phyloP scores from a whole-genome alignment of 768 basidiomycete genomes.

The Albatrellus ellisii region DNA sequence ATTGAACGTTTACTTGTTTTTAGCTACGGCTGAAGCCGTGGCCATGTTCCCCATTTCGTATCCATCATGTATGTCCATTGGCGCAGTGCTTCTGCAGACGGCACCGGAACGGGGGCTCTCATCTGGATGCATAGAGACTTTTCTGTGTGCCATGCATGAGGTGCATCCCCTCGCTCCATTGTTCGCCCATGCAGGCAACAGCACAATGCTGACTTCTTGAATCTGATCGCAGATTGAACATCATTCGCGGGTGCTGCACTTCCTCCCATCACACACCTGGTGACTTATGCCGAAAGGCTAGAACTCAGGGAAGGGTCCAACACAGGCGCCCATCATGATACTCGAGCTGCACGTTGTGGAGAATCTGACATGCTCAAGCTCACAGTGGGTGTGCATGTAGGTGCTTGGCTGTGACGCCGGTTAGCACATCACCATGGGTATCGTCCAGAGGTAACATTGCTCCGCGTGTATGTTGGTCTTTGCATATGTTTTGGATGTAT shows the following conservation, averaged over 20 bases:
- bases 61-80: constrained; percentile 71
- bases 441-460: constrained; percentile 54
- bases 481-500: no score
- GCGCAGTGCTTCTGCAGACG: constrained; percentile 81
- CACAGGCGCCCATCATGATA: constrained; percentile 54
- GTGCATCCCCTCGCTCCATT: constrained; percentile 26
- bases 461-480: no score
- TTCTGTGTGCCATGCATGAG: constrained; percentile 73
- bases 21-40: constrained; percentile 65
- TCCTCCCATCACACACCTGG: constrained; percentile 83
- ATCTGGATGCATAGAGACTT: constrained; percentile 65
- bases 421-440: constrained; percentile 62
- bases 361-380: constrained; percentile 60
- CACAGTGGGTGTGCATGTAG: constrained; percentile 57
- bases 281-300: constrained; percentile 57
- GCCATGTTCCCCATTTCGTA: constrained; percentile 79
- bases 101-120: constrained; percentile 52
- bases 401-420: constrained; percentile 50
- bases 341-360: constrained; percentile 63
- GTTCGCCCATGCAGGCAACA: neutral
- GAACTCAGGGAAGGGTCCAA: constrained; percentile 11
- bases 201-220: neutral
- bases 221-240: constrained; percentile 61
- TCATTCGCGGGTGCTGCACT: constrained; percentile 71
- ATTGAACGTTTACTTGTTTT: constrained; percentile 68